These are phyloP conservation scores for Diaporthe ilicicola DNA, from an alignment of 2,329 filamentous ascomycete genomes.

Conservation along the genomic window DNA sequence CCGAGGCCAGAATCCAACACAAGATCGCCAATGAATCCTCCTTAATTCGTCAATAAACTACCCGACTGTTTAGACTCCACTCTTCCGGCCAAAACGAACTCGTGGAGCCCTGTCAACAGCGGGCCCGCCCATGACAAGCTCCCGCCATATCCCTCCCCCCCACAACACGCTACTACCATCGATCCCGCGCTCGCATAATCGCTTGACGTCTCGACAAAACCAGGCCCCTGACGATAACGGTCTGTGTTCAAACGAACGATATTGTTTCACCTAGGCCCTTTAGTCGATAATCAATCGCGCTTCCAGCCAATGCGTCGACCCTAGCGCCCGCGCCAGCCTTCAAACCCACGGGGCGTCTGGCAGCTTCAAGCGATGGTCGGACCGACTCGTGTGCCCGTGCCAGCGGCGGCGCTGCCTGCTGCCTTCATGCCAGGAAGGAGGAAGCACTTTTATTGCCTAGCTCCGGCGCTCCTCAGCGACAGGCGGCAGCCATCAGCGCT, in stretches of 20 bases:
- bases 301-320: neutral
- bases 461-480: neutral
- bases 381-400: neutral
- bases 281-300: neutral
- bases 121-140: conserved; percentile 18
- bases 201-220: conserved; percentile 1
- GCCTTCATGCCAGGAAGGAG: neutral
- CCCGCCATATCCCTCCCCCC: too few species aligned
- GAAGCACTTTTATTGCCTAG: neutral
- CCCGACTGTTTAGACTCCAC: conserved; percentile 10
- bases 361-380: neutral
- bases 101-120: conserved; percentile 14
- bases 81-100: conserved; percentile 9
- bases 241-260: neutral
- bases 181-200: neutral
- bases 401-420: neutral
- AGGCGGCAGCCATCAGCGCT: conserved; percentile 16
- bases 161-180: neutral
- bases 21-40: neutral
- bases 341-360: neutral
- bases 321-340: neutral
- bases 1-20: neutral
- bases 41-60: neutral
- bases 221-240: neutral
- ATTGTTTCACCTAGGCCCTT: neutral